Percentiles rank a stretch among this genome's conserved stretches.
Evolutionary conservation across 2,329 filamentous ascomycete species (phyloP).

Genomic region (Exophiala viscosa): DNA sequence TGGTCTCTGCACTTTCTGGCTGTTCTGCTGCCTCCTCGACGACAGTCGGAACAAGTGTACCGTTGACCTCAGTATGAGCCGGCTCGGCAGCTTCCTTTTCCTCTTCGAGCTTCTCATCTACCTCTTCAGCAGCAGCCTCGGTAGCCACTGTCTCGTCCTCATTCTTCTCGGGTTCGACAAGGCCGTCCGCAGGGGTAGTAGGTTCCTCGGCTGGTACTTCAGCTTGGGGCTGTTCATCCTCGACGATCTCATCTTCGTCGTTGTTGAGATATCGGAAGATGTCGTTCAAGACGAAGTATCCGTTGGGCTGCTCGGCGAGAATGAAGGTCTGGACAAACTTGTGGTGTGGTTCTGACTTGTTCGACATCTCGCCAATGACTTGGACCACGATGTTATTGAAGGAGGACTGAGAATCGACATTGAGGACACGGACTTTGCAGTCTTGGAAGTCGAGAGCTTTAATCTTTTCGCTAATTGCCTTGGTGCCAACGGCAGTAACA

Average conservation of each 20-base stretch:
- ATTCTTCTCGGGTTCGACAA: conserved; percentile 43
- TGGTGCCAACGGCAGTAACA: conserved; percentile 79
- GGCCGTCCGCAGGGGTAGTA: conserved; percentile 40
- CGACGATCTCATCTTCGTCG: conserved; percentile 59
- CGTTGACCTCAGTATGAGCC: conserved; percentile 43
- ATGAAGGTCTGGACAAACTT: conserved; percentile 99
- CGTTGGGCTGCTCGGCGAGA: conserved; percentile 89
- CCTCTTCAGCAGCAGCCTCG: conserved; percentile 48
- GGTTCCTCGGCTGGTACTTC: conserved; percentile 31
- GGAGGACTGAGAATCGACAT: conserved; percentile 93
- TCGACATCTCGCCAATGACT: conserved; percentile 96
- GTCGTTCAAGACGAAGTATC: conserved; percentile 97
- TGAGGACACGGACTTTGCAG: conserved; percentile 96
- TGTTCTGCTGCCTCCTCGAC: conserved; percentile 38
- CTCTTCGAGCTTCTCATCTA: conserved; percentile 76
- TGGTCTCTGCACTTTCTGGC: conserved; percentile 8
- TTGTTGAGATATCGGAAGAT: conserved; percentile 93
- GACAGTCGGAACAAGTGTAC: conserved; percentile 39
- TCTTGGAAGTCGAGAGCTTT: conserved; percentile 91
- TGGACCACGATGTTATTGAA: conserved; percentile 93
- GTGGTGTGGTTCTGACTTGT: conserved; percentile 83
- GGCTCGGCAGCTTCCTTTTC: conserved; percentile 33
- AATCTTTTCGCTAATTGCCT: conserved; percentile 90
- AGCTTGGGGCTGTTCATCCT: conserved; percentile 36
- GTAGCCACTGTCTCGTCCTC: conserved; percentile 31